phyloP scores from a whole-genome alignment of 306 rosid genomes.

The Cyclanthera cordifolia region DNA sequence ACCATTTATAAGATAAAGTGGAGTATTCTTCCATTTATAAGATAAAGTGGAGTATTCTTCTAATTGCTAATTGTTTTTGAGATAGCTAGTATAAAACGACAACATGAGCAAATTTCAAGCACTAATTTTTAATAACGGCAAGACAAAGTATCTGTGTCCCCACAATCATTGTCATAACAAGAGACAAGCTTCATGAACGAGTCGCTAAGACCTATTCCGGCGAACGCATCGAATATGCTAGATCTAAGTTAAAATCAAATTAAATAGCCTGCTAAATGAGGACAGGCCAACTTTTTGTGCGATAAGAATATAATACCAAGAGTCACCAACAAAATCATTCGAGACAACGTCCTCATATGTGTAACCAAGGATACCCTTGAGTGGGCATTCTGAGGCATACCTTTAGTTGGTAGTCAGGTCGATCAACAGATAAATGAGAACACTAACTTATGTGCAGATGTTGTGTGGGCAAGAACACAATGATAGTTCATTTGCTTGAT shows the following conservation, averaged over 20 bases:
- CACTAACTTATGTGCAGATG: not conserved
- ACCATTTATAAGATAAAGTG: too few relatives aligned
- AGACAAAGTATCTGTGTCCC: conserved; percentile 69
- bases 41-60: too few relatives aligned
- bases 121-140: not conserved
- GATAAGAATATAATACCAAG: conserved; percentile 37
- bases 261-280: not conserved
- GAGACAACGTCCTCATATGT: conserved; percentile 94
- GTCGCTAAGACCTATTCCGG: conserved; percentile 75
- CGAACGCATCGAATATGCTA: conserved; percentile 88
- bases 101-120: not conserved
- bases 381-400: conserved; percentile 73
- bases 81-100: too few relatives aligned
- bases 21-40: too few relatives aligned
- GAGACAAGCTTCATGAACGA: conserved; percentile 71
- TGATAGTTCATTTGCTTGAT: conserved; percentile 38
- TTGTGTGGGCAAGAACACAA: not conserved
- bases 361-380: conserved; percentile 88
- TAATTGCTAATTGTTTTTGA: too few relatives aligned
- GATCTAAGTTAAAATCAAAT: conserved; percentile 36
- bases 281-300: not conserved
- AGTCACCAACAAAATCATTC: conserved; percentile 86
- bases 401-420: conserved; percentile 21
- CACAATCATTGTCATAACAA: conserved; percentile 98
- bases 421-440: not conserved